Conservation (phyloP, 1,284 basidiomycete genomes). For the Pseudozyma pruni region DNA sequence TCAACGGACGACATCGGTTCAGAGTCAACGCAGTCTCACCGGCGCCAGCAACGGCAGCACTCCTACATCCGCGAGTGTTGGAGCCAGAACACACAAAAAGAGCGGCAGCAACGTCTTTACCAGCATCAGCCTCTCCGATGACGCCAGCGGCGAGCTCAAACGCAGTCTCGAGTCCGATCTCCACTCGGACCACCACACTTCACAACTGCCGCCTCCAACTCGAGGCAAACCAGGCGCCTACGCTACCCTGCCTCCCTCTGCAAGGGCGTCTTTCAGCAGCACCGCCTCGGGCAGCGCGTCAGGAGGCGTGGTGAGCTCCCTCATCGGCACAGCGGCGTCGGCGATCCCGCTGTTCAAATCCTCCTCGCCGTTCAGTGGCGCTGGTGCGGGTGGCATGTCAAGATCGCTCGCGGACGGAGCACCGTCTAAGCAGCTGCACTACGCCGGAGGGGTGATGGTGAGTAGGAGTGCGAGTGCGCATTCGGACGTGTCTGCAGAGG, state of each 20-base stretch:
- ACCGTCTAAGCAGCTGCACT: slow-evolving; percentile 27
- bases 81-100: slow-evolving; percentile 10
- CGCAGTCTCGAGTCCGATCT: slow-evolving; percentile 25
- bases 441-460: slow-evolving; percentile 5
- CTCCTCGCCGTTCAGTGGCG: not conserved
- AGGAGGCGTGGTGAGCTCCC: slow-evolving; percentile 19
- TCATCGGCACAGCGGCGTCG: slow-evolving; percentile 18
- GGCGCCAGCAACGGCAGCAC: not conserved
- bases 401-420: slow-evolving; percentile 35
- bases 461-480: slow-evolving; percentile 19
- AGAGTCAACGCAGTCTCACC: slow-evolving; percentile 4
- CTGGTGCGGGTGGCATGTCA: not conserved
- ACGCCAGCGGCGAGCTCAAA: slow-evolving; percentile 31
- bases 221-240: slow-evolving; percentile 2
- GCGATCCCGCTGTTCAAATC: slow-evolving; percentile 31
- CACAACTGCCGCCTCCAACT: slow-evolving; percentile 10
- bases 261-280: not conserved
- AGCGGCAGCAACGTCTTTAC: slow-evolving; percentile 37
- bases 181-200: slow-evolving; percentile 10
- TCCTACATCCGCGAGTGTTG: not conserved
- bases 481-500: slow-evolving; percentile 7
- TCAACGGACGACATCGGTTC: slow-evolving; percentile 1
- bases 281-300: not conserved
- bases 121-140: slow-evolving; percentile 35
- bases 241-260: not conserved